phyloP scores from a whole-genome alignment of 108 stramenopile genomes.

The Parietichytrium sp. region DNA sequence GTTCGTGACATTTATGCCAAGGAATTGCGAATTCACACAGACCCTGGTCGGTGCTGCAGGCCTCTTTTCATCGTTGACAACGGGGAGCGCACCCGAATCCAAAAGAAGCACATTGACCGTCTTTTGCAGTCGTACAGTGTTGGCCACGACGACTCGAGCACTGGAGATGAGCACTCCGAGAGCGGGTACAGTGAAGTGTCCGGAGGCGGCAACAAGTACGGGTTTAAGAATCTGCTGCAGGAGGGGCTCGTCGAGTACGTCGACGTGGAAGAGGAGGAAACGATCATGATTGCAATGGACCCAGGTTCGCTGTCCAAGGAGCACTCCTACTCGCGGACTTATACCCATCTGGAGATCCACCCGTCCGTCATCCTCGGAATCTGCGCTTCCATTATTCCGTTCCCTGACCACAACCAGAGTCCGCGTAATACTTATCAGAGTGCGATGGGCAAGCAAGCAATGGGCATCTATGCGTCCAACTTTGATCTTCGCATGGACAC shows the following conservation, averaged over 20 bases:
- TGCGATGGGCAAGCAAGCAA: conserved; percentile 99
- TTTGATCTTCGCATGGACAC: conserved; percentile 95
- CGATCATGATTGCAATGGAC: conserved; percentile 41
- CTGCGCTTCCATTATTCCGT: conserved; percentile 92
- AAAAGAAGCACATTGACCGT: conserved; percentile 77
- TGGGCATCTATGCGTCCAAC: conserved; percentile 92
- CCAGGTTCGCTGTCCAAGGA: not conserved
- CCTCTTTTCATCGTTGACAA: conserved; percentile 90
- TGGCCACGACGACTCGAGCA: not conserved
- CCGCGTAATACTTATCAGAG: conserved; percentile 88
- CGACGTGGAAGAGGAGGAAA: conserved; percentile 96
- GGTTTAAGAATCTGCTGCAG: conserved; percentile 73
- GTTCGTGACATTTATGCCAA: conserved; percentile 87
- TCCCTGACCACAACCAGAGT: conserved; percentile 98
- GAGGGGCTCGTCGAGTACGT: conserved; percentile 96
- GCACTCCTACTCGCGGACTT: conserved; percentile 36
- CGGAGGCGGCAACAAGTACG: conserved; percentile 32
- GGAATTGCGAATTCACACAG: conserved; percentile 93
- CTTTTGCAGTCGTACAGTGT: not conserved
- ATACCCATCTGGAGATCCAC: conserved; percentile 98
- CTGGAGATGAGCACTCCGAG: conserved; percentile 13
- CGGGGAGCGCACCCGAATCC: conserved; percentile 70
- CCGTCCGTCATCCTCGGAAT: conserved; percentile 95
- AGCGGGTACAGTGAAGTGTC: not conserved
- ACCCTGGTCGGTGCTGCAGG: conserved; percentile 95